Evolutionary conservation across 192 early-diverging fungal genomes (phyloP).

Genomic region (Coemansia sp.): DNA sequence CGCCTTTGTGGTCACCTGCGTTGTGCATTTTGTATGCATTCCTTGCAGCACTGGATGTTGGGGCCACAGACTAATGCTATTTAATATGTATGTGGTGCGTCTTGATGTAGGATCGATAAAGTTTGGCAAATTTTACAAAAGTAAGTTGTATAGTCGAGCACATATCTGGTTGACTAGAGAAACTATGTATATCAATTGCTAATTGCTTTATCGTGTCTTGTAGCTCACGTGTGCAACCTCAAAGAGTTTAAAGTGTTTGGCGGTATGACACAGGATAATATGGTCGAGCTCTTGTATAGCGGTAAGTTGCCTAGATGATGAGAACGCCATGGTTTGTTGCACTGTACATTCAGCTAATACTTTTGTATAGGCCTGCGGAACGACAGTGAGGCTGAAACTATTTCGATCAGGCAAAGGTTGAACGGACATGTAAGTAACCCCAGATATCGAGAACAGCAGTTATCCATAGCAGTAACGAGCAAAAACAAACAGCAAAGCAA

Average conservation of each 20-base stretch:
- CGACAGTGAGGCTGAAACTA: conserved; percentile 82
- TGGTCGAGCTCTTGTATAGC: conserved; percentile 82
- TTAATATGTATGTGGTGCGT: too few relatives aligned
- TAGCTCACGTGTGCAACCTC: conserved; percentile 89
- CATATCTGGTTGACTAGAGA: background rate
- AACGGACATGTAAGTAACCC: conserved; percentile 62
- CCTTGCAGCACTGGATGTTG: too few relatives aligned
- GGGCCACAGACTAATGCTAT: too few relatives aligned
- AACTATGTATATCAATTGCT: background rate
- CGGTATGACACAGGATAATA: conserved; percentile 76
- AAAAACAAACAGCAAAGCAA: background rate
- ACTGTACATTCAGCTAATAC: conserved; percentile 1
- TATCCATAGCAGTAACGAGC: background rate
- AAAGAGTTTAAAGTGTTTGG: conserved; percentile 96
- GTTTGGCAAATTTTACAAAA: conserved; percentile 89
- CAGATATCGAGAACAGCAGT: background rate
- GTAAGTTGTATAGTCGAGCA: conserved; percentile 58
- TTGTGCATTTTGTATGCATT: too few relatives aligned
- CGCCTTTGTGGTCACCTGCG: too few relatives aligned
- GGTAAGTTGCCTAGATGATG: conserved; percentile 41
- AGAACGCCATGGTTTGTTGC: background rate
- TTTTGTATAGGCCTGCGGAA: conserved; percentile 57
- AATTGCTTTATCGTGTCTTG: background rate
- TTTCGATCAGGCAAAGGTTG: conserved; percentile 74
- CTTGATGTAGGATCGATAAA: conserved; percentile 61